Base-by-base conservation (phyloP, 129 eudicot genomes). In the Lactuca saligna region DNA sequence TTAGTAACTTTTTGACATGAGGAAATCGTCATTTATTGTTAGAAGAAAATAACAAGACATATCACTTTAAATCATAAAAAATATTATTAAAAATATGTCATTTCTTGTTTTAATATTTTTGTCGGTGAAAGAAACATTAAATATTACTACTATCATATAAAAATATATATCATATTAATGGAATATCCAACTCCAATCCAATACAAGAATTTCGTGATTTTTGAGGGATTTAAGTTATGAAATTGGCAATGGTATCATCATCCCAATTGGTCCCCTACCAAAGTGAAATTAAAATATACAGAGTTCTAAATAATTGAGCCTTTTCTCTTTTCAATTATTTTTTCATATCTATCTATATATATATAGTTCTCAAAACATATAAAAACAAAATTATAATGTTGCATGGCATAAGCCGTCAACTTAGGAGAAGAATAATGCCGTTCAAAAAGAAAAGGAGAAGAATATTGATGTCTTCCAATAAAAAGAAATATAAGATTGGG, bases 321-420 rank as follows among this genome's bases (percentile, higher is more conserved):
- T 74, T 54, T 63, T 4, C 25, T 37, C 16, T 54, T 49, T 44
- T 0, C 25, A 13, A 37, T 14, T 33, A 17, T 10, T 3, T 50
- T 48, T 34, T 42, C 2, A 34, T 53, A 46, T 49, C 51, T 8
- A 37, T 66, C 48, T 57, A 49, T 20, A 8, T 66, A 57, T 57
- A 49, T 20, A 8, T 25, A 48, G 8, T 37, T 56, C 16, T 56
- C 69, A 59, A 58, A 68, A 34, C 61, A 66, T 7, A 57, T 34
- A 57, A 63, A 73, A 59, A 68, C 73, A 61, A 68, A 75, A 38
- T 4, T 37, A 17, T 35, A 75, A 60, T 68, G 69, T 68, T 38
- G 50, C 63, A 59, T 61, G 68, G 57, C 63, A 75, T 57, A 50
- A 75, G 61, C 63, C 63, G 68, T 68, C 80, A 75, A 66, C 73